Conservation (phyloP, 306 rosid genomes). For the Prinsepia uniflora region DNA sequence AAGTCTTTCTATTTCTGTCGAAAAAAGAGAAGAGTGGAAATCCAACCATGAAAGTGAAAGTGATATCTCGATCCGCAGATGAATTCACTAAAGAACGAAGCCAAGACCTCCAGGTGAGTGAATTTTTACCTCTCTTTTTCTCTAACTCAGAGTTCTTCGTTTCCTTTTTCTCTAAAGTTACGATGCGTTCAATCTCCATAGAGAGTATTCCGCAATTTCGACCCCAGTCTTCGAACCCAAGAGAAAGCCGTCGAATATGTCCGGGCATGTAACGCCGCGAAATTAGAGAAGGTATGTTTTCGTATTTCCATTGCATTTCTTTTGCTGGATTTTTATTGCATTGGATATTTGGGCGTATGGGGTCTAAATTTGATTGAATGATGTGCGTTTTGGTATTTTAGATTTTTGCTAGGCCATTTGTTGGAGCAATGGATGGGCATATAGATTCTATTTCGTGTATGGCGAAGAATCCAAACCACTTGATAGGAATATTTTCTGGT, state of each 20-base stretch:
- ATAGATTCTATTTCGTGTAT: slow-evolving; percentile 74
- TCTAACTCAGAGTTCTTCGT: background rate
- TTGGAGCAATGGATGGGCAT: slow-evolving; percentile 97
- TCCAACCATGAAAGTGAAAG: slow-evolving; percentile 67
- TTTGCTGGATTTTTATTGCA: background rate
- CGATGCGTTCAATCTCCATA: slow-evolving; percentile 19
- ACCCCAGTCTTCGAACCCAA: slow-evolving; percentile 73
- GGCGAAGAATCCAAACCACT: slow-evolving; percentile 80
- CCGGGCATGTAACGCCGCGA: slow-evolving; percentile 87
- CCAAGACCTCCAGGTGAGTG: slow-evolving; percentile 80
- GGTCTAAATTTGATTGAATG: background rate
- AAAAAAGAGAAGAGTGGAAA: slow-evolving; percentile 9
- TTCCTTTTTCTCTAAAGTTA: background rate
- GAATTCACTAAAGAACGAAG: slow-evolving; percentile 91
- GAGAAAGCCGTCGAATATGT: slow-evolving; percentile 91
- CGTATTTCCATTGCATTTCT: background rate
- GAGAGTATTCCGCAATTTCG: slow-evolving; percentile 87
- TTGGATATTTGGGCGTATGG: background rate
- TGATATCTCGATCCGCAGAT: slow-evolving; percentile 75
- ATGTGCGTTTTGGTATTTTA: slow-evolving; percentile 15
- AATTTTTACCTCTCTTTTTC: background rate
- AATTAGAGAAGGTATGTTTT: slow-evolving; percentile 65
- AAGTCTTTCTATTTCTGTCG: background rate
- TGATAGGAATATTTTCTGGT: slow-evolving; percentile 83
- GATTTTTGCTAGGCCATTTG: slow-evolving; percentile 91